Conservation (phyloP, 768 basidiomycete species). For the Termitomyces sp. region DNA sequence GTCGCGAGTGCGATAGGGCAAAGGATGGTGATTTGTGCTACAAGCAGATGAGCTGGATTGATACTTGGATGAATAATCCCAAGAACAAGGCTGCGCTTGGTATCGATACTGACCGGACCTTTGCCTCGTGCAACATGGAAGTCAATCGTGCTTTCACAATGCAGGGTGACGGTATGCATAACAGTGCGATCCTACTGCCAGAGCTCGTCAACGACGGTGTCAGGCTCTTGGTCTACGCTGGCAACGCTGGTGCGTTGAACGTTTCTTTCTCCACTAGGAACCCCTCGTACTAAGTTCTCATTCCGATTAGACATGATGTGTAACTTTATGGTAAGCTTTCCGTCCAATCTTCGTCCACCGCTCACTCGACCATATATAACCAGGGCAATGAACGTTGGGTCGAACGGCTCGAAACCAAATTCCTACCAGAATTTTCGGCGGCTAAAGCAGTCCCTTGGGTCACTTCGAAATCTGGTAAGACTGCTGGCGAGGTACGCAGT, state of each 20-base stretch:
- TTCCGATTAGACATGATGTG: slow-evolving; percentile 73
- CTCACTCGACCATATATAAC: background rate
- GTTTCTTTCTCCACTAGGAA: background rate
- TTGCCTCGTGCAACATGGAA: slow-evolving; percentile 72
- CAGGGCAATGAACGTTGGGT: slow-evolving; percentile 82
- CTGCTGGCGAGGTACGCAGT: slow-evolving; percentile 65
- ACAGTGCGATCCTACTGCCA: slow-evolving; percentile 74
- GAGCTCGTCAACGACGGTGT: slow-evolving; percentile 82
- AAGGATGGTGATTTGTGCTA: slow-evolving; percentile 77
- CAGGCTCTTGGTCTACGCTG: slow-evolving; percentile 85
- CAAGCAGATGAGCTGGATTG: slow-evolving; percentile 81
- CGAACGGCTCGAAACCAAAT: slow-evolving; percentile 54
- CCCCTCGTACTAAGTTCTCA: background rate
- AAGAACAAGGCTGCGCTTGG: slow-evolving; percentile 78
- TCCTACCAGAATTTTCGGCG: slow-evolving; percentile 55
- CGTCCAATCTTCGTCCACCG: no score
- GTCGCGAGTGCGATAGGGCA: slow-evolving; percentile 64
- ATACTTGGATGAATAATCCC: slow-evolving; percentile 80
- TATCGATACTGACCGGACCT: slow-evolving; percentile 53
- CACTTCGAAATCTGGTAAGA: slow-evolving; percentile 43
- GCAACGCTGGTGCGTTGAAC: slow-evolving; percentile 60
- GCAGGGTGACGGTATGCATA: slow-evolving; percentile 86
- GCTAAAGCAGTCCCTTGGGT: slow-evolving; percentile 54
- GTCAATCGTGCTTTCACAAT: slow-evolving; percentile 78
- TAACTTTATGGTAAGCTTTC: slow-evolving; percentile 62